Percentiles rank a stretch among this genome's conserved stretches.
phyloP scores from a whole-genome alignment of 1,139 yeast genomes.

The Debaryomyces fabryi region DNA sequence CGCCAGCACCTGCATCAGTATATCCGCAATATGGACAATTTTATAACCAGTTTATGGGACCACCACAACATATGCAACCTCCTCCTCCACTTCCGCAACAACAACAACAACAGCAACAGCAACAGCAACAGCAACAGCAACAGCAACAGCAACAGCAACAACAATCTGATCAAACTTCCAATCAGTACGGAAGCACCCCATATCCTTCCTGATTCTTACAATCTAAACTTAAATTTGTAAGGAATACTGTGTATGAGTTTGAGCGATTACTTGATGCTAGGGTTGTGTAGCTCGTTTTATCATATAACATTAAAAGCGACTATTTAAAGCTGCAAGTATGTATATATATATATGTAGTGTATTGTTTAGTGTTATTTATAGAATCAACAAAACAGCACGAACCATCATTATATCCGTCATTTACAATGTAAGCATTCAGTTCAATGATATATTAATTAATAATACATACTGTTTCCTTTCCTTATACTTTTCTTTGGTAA shows the following conservation, averaged over 20 bases:
- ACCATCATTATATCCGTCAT: not conserved
- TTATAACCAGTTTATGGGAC: not conserved
- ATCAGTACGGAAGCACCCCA: not conserved
- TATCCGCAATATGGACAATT: conserved; percentile 1
- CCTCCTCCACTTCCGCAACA: not conserved
- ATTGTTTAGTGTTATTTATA: not conserved
- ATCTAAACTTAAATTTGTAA: not conserved
- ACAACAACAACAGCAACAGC: not conserved
- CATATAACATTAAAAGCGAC: not conserved
- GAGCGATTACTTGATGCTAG: not conserved
- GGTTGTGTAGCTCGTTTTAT: not conserved
- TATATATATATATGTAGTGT: not conserved
- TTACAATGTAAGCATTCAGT: too few species aligned
- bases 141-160: not conserved
- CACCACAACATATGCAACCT: not conserved
- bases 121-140: too few species aligned
- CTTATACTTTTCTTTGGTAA: not conserved
- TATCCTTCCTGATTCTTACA: not conserved
- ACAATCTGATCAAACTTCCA: not conserved
- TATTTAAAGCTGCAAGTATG: not conserved
- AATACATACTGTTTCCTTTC: too few species aligned
- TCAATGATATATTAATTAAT: too few species aligned
- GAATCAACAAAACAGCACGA: not conserved
- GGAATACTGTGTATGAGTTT: not conserved
- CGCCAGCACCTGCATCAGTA: not conserved